phyloP scores from a whole-genome alignment of 257 asterid species.

The Solanum acaule region DNA sequence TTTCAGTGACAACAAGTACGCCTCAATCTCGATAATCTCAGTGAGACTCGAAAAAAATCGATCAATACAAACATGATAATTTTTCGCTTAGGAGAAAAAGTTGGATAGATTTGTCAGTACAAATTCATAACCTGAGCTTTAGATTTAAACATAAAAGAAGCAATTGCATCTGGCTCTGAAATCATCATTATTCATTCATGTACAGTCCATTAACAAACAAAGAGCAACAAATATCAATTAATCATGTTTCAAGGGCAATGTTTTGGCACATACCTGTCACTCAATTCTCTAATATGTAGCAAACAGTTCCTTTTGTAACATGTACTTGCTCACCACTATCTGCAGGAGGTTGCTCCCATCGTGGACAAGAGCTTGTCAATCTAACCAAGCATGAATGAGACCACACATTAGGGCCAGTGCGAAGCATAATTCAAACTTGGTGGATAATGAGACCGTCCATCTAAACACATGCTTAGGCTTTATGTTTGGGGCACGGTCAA shows the following conservation, averaged over 20 bases:
- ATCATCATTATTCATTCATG: neutral
- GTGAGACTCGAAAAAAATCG: neutral
- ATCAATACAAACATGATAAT: neutral
- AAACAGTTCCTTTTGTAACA: slow-evolving; percentile 61
- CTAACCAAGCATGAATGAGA: slow-evolving; percentile 26
- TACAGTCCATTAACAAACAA: neutral
- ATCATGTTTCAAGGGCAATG: neutral
- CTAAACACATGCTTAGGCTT: too few relatives aligned
- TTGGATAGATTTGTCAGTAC: neutral
- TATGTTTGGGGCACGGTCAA: neutral
- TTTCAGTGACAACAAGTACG: neutral
- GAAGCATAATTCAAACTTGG: neutral
- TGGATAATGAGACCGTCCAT: neutral
- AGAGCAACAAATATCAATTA: neutral
- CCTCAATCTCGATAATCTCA: neutral
- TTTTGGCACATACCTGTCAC: slow-evolving; percentile 71
- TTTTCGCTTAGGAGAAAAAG: neutral
- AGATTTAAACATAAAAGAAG: neutral
- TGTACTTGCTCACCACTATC: slow-evolving; percentile 52
- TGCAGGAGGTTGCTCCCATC: slow-evolving; percentile 64
- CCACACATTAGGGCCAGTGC: neutral
- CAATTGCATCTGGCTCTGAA: neutral
- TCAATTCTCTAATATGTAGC: slow-evolving; percentile 80
- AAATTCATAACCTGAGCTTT: neutral
- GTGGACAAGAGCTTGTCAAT: slow-evolving; percentile 70